Evolutionary conservation across 1,139 yeast genomes (phyloP), one percentile per base, ranked within the genome.

Genomic region (Debaryomyces singareniensis): DNA sequence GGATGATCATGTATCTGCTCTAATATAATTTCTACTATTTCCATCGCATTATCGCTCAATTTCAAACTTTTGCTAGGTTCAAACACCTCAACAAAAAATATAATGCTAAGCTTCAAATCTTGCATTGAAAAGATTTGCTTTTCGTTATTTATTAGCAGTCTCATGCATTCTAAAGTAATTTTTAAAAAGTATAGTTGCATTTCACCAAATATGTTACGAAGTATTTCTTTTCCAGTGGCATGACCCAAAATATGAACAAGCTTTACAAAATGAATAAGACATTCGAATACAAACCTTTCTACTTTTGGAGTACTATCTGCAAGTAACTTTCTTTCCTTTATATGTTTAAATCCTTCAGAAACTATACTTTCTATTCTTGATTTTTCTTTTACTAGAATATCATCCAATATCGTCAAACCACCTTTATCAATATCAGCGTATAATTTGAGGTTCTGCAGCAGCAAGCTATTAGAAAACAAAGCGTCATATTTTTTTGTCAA

Each of bases 371-470:
- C 59, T 24, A 65, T 53, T 47, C 57, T 51, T n/a, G 43, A 39
- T 39, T 63, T 64, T 35, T 67, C 71, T 29, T 54, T 56, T 24
- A 50, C 54, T 18, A 64, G 46, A 16, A 67, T 58, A 40, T 67
- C 72, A 29, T 65, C 71, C 32, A 64, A 53, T 10, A 66, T 62
- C 0, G 70, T 59, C 27, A 61, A 47, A 29, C 56, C 55, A 3
- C 68, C 70, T 35, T 63, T 62, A 33, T 66, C 72, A 26, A 67
- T 61, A 39, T 65, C 71, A 20, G 64, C 58, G 40, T 61, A 65
- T 20, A 67, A 45, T 37, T 62, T 65, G 38, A 67, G 49, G 31
- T 63, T 61, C 36, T 67, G 72, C 16, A 51, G 45, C 38, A 49
- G 55, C 35, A 67, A 54, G 25, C 56, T 53, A 35, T 61, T 65